Conservation (phyloP, 108 stramenopile species). For the Cyclotella cryptica region DNA sequence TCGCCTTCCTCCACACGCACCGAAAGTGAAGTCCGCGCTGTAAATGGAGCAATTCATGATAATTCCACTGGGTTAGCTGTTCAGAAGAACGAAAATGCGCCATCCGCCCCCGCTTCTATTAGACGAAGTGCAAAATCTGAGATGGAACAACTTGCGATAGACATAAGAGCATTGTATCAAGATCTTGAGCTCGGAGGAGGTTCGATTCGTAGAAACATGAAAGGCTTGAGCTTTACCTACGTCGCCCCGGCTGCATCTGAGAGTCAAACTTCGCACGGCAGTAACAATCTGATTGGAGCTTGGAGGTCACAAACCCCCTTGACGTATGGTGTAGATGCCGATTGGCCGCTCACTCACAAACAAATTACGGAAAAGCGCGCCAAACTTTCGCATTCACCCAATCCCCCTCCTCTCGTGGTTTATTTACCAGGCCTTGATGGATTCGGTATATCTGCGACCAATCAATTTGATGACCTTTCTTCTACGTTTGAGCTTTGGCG, state of each 20-base stretch:
- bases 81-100: too few species aligned
- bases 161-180: slow-evolving; percentile 33
- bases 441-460: slow-evolving; percentile 81
- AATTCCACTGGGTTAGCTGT: too few species aligned
- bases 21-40: too few species aligned
- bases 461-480: slow-evolving; percentile 84
- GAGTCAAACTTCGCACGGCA: neutral
- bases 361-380: slow-evolving; percentile 20
- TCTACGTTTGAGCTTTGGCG: slow-evolving; percentile 83
- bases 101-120: neutral
- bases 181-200: slow-evolving; percentile 52
- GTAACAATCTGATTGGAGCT: slow-evolving; percentile 20
- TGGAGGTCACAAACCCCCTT: slow-evolving; percentile 44
- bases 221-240: slow-evolving; percentile 42
- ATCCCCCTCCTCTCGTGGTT: slow-evolving; percentile 51
- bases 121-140: slow-evolving; percentile 15
- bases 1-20: too few species aligned
- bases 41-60: too few species aligned
- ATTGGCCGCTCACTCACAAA: slow-evolving; percentile 26
- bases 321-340: slow-evolving; percentile 19
- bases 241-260: slow-evolving; percentile 31
- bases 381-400: neutral
- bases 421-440: slow-evolving; percentile 92
- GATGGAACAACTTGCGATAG: slow-evolving; percentile 35
- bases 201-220: slow-evolving; percentile 33